phyloP scores from a whole-genome alignment of 2,329 filamentous ascomycete genomes.

The Gyromitra esculenta region DNA sequence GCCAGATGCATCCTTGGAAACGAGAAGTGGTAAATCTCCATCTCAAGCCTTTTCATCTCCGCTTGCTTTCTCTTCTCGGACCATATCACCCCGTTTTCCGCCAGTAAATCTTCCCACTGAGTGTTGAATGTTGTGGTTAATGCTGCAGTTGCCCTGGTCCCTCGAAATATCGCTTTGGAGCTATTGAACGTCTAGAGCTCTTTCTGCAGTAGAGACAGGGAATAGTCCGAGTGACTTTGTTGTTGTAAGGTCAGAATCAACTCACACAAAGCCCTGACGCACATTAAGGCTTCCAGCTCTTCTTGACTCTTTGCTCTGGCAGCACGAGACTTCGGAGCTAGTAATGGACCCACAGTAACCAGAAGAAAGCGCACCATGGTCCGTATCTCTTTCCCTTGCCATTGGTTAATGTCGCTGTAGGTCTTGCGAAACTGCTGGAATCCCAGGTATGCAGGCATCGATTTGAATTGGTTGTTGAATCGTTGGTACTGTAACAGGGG shows the following conservation, averaged over 20 bases:
- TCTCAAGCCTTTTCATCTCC: neutral
- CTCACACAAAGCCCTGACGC: neutral
- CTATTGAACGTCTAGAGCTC: neutral
- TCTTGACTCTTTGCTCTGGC: neutral
- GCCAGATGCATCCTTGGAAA: slow-evolving; percentile 1
- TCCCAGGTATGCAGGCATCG: neutral
- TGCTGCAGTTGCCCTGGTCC: neutral
- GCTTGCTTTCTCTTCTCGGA: too few species aligned
- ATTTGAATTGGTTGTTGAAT: slow-evolving; percentile 13
- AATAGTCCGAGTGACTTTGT: neutral
- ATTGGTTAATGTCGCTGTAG: slow-evolving; percentile 13
- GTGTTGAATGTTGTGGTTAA: neutral
- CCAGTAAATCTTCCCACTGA: neutral
- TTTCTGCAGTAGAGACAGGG: neutral
- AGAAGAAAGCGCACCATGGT: too few species aligned
- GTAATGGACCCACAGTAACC: neutral
- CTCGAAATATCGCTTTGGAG: neutral
- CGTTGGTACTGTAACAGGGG: too few species aligned
- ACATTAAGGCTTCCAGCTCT: neutral
- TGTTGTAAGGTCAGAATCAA: neutral
- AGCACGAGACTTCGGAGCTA: neutral
- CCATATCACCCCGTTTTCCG: neutral
- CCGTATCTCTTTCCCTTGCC: too few species aligned
- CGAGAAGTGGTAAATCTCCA: neutral
- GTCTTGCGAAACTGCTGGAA: neutral